Conservation (phyloP, 2,329 filamentous ascomycete species). For the Incumbomyces delicatus region DNA sequence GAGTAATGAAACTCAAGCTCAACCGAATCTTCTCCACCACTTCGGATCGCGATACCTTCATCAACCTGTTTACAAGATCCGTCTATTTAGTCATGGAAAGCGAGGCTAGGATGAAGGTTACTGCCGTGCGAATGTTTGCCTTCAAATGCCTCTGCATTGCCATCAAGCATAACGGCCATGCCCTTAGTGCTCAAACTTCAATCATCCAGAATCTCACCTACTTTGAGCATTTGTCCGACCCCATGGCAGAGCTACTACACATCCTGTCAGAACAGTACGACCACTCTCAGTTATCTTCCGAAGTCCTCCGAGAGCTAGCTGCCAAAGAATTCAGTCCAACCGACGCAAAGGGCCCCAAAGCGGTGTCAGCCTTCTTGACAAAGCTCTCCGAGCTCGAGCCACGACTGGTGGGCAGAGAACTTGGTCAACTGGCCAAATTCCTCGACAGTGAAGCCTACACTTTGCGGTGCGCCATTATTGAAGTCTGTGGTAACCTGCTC, state of each 20-base stretch:
- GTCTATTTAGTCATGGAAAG: slow-evolving; percentile 92
- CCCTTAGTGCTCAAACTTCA: slow-evolving; percentile 91
- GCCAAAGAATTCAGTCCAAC: slow-evolving; percentile 98
- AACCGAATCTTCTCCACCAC: slow-evolving; percentile 91
- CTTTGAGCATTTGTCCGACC: slow-evolving; percentile 96
- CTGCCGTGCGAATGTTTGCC: slow-evolving; percentile 83
- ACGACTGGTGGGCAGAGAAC: slow-evolving; percentile 89
- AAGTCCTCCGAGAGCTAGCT: slow-evolving; percentile 85
- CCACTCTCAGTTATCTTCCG: slow-evolving; percentile 87
- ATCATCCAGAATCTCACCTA: slow-evolving; percentile 97
- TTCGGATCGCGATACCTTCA: slow-evolving; percentile 90
- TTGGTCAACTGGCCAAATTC: slow-evolving; percentile 88
- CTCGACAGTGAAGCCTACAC: slow-evolving; percentile 96
- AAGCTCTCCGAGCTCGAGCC: slow-evolving; percentile 89
- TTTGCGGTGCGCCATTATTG: slow-evolving; percentile 82
- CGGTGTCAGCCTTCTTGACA: slow-evolving; percentile 84
- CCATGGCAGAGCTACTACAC: slow-evolving; percentile 96
- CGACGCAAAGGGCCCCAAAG: slow-evolving; percentile 90
- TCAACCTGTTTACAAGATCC: slow-evolving; percentile 80
- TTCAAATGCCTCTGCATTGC: slow-evolving; percentile 96
- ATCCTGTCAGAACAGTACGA: slow-evolving; percentile 96
- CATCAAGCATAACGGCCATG: slow-evolving; percentile 94
- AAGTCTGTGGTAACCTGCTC: slow-evolving; percentile 94
- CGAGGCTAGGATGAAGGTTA: slow-evolving; percentile 83
- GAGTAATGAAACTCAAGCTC: slow-evolving; percentile 85